Evolutionary conservation across 2,329 filamentous ascomycete genomes (phyloP), one percentile per base, ranked within the genome.

Genomic region (Trichoderma lentiforme): DNA sequence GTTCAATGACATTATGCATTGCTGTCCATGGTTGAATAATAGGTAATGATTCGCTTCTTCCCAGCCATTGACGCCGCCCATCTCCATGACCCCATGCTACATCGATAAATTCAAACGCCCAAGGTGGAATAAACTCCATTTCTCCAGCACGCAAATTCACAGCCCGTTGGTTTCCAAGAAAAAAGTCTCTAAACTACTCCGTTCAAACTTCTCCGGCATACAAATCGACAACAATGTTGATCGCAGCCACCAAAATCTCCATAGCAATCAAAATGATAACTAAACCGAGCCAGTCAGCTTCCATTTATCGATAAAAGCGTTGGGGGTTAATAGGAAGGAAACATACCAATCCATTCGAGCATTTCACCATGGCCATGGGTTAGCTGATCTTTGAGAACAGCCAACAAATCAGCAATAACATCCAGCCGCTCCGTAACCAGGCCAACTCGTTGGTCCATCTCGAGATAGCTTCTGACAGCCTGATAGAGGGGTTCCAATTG

Each of bases 401-500:
- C 93, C 73, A 99, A 83, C 79, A 98, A 82, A 84, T 98, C 96
- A 26, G 93, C 94, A 84, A 98, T 97, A 69, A 99, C 96, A 60
- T 83, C 81, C 76, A 99, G 83, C 70, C 96, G 87, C 81, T 98
- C 95, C 12, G 94, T 98, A 78, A 99, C 84, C 51, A 99, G 85
- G 28, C 91, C 90, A 14, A 98, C 95, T 71, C 96, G 87, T 85
- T 98, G 96, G 81, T 98, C 96, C 93, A 99, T 98, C 84, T 99
- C 96, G 24, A 99, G 86, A 81, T 99, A 99, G 80, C 92, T 96
- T 71, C 96, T 88, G 57, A 98, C 96, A 70, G 96, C 96, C 81
- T 97, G 93, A 80, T 99, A 99, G 32, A 99, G 92, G 6, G 96
- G 96, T 79, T 99, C 96, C 7, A 99, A 87, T 81, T 98, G 95